Conservation (phyloP, 2,329 filamentous ascomycete genomes). For the Magnaporthiopsis rhizophila region DNA sequence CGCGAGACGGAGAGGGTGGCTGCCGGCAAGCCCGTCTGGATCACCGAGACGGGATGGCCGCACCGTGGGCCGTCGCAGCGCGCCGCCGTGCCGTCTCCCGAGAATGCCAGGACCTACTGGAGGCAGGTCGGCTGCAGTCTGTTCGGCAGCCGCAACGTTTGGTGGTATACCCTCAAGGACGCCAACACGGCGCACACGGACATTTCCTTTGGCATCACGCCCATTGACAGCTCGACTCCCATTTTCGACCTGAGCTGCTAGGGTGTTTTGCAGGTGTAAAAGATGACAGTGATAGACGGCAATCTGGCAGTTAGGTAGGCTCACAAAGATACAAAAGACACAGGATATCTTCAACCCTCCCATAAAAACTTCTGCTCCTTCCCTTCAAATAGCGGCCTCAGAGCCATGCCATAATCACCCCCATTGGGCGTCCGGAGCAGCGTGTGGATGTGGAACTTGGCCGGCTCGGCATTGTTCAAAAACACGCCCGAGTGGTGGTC, state of each 20-base stretch:
- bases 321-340: too few species aligned
- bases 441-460: slow-evolving; percentile 75
- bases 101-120: slow-evolving; percentile 77
- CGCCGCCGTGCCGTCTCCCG: slow-evolving; percentile 51
- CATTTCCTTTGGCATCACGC: slow-evolving; percentile 62
- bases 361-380: slow-evolving; percentile 32
- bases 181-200: slow-evolving; percentile 47
- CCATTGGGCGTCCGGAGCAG: slow-evolving; percentile 63
- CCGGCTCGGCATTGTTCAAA: slow-evolving; percentile 62
- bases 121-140: slow-evolving; percentile 66
- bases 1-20: slow-evolving; percentile 49
- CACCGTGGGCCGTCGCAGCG: slow-evolving; percentile 54
- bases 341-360: slow-evolving; percentile 21
- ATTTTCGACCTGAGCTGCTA: not conserved
- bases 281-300: too few species aligned
- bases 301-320: too few species aligned
- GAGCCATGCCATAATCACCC: slow-evolving; percentile 63
- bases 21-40: slow-evolving; percentile 66
- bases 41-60: slow-evolving; percentile 86
- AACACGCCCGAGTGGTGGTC: slow-evolving; percentile 77
- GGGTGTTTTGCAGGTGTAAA: too few species aligned
- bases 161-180: slow-evolving; percentile 74
- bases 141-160: slow-evolving; percentile 57
- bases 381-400: slow-evolving; percentile 29
- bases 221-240: not conserved